Evolutionary conservation across 2,329 filamentous ascomycete species (phyloP).

Genomic region (Fusarium sp.): DNA sequence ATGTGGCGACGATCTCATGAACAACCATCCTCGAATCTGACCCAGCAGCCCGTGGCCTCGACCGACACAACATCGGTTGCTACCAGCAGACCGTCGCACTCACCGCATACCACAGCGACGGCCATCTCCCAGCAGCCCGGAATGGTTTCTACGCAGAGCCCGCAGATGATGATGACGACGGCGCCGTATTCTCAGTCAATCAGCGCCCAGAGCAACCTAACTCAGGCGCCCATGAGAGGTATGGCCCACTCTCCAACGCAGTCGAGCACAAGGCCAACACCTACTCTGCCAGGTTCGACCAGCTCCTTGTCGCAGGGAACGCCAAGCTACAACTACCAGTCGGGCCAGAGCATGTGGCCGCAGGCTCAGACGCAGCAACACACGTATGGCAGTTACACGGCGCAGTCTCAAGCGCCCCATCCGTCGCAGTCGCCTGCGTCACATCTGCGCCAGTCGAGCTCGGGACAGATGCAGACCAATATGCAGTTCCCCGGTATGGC

Average conservation of each 20-base stretch:
- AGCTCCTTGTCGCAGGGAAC: conserved; percentile 64
- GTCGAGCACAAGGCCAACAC: conserved; percentile 75
- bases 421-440: conserved; percentile 68
- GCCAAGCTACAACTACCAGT: conserved; percentile 73
- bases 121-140: conserved; percentile 69
- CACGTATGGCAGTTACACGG: conserved; percentile 65
- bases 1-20: conserved; percentile 89
- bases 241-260: conserved; percentile 68
- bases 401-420: conserved; percentile 64
- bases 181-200: conserved; percentile 77
- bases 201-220: conserved; percentile 77
- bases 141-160: conserved; percentile 71
- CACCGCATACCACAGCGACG: conserved; percentile 68
- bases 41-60: conserved; percentile 61
- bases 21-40: conserved; percentile 67
- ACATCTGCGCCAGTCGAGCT: conserved; percentile 69
- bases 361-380: conserved; percentile 73
- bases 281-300: conserved; percentile 61
- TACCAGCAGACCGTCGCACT: conserved; percentile 67
- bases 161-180: conserved; percentile 74
- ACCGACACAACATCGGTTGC: conserved; percentile 57
- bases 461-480: conserved; percentile 67
- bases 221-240: conserved; percentile 78
- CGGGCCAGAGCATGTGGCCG: conserved; percentile 72
- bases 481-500: conserved; percentile 75